Percentiles rank a stretch among this genome's conserved stretches.
phyloP scores from a whole-genome alignment of 495 filamentous ascomycete genomes.

The Daldinia grandis region DNA sequence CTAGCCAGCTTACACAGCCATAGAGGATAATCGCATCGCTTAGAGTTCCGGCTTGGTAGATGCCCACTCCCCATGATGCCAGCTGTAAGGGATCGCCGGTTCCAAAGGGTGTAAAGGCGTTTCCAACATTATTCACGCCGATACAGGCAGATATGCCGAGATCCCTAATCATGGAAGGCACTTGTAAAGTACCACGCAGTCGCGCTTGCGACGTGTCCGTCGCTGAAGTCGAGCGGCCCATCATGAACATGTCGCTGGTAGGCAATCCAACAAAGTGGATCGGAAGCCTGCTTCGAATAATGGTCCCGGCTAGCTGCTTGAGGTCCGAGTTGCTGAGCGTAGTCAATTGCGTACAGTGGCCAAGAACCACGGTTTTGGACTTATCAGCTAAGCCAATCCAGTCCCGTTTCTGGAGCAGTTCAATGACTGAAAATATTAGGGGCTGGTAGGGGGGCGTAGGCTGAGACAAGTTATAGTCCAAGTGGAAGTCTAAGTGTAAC shows the following conservation, averaged over 20 bases:
- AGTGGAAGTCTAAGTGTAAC: neutral
- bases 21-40: conserved; percentile 67
- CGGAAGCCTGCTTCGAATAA: conserved; percentile 58
- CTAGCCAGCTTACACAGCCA: conserved; percentile 68
- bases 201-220: conserved; percentile 38
- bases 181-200: conserved; percentile 67
- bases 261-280: conserved; percentile 76
- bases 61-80: conserved; percentile 69
- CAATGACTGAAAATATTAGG: conserved; percentile 62
- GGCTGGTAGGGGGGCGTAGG: conserved; percentile 48
- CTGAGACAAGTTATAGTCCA: conserved; percentile 64
- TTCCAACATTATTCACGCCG: conserved; percentile 80
- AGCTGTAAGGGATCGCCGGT: conserved; percentile 73
- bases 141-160: conserved; percentile 68
- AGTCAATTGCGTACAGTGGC: conserved; percentile 75
- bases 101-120: conserved; percentile 79
- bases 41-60: conserved; percentile 73
- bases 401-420: conserved; percentile 53
- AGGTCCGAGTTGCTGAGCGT: conserved; percentile 62
- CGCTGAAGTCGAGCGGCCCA: conserved; percentile 57
- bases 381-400: conserved; percentile 54
- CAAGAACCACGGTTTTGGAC: conserved; percentile 63
- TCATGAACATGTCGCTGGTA: conserved; percentile 80
- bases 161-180: conserved; percentile 69
- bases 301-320: conserved; percentile 54